Percentiles rank a stretch among this genome's conserved stretches.
phyloP scores from a whole-genome alignment of 805 yeast genomes.

The Yarrowia sp. region DNA sequence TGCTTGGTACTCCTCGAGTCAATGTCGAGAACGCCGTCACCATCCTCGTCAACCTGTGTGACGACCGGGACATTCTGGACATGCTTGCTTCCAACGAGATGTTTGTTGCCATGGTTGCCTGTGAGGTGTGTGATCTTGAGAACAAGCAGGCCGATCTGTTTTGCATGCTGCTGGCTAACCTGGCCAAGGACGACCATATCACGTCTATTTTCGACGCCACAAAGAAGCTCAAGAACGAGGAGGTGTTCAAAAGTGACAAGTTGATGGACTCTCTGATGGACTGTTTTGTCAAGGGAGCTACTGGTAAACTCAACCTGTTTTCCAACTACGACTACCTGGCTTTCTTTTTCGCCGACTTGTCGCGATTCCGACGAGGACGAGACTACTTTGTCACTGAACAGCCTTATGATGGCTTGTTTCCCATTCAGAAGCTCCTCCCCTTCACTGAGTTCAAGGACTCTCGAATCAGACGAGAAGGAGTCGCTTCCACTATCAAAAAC shows the following conservation, averaged over 20 bases:
- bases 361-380: conserved; percentile 61
- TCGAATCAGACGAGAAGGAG: conserved; percentile 82
- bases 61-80: conserved; percentile 60
- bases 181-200: conserved; percentile 74
- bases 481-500: conserved; percentile 88
- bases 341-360: conserved; percentile 84
- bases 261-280: conserved; percentile 82
- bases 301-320: conserved; percentile 63
- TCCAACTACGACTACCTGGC: conserved; percentile 82
- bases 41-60: conserved; percentile 79
- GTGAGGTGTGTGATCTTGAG: conserved; percentile 47
- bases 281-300: conserved; percentile 81
- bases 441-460: conserved; percentile 73
- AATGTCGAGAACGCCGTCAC: conserved; percentile 54
- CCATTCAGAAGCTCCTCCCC: conserved; percentile 74
- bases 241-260: conserved; percentile 47
- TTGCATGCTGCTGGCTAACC: conserved; percentile 78
- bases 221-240: conserved; percentile 36
- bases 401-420: conserved; percentile 70
- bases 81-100: conserved; percentile 62
- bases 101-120: conserved; percentile 42
- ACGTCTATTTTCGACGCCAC: conserved; percentile 62
- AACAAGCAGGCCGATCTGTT: conserved; percentile 75
- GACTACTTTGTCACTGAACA: conserved; percentile 71
- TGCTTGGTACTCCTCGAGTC: conserved; percentile 16